Conservation (phyloP, 2,329 filamentous ascomycete species). For the Alternaria metachromatica region DNA sequence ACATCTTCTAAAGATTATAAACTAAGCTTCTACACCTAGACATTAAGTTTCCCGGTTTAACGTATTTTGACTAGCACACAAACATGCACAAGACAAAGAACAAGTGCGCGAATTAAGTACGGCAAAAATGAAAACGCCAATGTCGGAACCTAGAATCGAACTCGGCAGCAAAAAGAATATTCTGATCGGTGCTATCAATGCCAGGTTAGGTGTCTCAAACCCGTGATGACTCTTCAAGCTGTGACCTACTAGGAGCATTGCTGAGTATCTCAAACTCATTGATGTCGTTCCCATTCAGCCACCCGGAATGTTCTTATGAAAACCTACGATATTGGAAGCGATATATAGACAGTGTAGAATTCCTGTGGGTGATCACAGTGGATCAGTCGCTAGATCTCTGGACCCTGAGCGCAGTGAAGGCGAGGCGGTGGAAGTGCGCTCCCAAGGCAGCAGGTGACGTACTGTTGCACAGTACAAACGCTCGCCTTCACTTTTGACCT, state of each 20-base stretch:
- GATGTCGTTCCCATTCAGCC: neutral
- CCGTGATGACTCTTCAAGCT: fast-evolving
- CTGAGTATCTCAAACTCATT: neutral
- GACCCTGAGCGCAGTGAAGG: neutral
- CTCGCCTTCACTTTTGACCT: neutral
- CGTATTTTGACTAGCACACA: too few relatives aligned
- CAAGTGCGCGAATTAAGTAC: too few relatives aligned
- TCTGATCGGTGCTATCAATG: neutral
- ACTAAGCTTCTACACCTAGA: too few relatives aligned
- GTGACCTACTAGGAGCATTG: neutral
- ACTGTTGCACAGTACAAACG: neutral
- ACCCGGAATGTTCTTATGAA: neutral
- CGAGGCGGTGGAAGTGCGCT: neutral
- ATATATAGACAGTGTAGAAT: fast-evolving
- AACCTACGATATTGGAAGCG: fast-evolving
- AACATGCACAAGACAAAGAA: too few relatives aligned
- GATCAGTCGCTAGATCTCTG: neutral
- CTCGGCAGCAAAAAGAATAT: neutral
- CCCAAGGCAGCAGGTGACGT: neutral
- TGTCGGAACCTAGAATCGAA: neutral
- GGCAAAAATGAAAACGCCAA: too few relatives aligned
- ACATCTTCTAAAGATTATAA: too few relatives aligned
- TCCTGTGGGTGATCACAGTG: fast-evolving
- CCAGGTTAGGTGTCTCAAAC: neutral
- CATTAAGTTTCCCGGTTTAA: too few relatives aligned